Base-by-base conservation (phyloP, 2,329 filamentous ascomycete genomes). In the Taxawa tesnikishii region DNA sequence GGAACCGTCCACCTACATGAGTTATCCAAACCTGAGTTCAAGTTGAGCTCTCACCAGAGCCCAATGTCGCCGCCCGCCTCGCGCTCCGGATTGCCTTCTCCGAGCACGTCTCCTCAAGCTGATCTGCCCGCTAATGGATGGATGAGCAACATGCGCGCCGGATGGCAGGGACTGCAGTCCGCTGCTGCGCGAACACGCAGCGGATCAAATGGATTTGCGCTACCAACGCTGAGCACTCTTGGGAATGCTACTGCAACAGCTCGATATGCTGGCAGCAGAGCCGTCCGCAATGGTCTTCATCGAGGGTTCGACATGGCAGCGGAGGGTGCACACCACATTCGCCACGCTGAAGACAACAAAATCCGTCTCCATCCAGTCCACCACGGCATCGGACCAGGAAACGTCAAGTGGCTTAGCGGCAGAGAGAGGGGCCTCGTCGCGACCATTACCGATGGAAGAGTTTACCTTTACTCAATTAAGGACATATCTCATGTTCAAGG, bases 1-100 rank as follows among this genome's bases (percentile, higher is more conserved):
- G 85, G 88, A n/a, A 98, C 90, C 6, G 77, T 94, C 8, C 90
- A 98, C 57, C 72, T 96, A 26, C 78, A 94, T 42, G 83, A 94
- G 43, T 73, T 96, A 55, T 84, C 85, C 6, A 25, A 24, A 13
- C 9, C 32, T 13, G 36, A 14, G 13, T 32, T 19, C 21, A 33
- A 13, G 26, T 33, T n/a, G 10, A n/a, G n/a, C 8, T 26, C 13
- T 36, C 34, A 5, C 15, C 29, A 14, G 26, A 35, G 13, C 33
- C 30, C 30, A 11, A 28, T 26, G 7, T 29, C 31, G 8, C 23
- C 28, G 25, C 26, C 13, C 10, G 34, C 26, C 14, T 26, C 27
- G 12, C 33, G 28, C 4, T 27, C 33, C 5, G 36, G 26, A 11
- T 11, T 38, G 3, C 33, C 38, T 6, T 41, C 38, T 9, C 38